Evolutionary conservation across 257 asterid genomes (phyloP).

Genomic region (Lycium barbarum): DNA sequence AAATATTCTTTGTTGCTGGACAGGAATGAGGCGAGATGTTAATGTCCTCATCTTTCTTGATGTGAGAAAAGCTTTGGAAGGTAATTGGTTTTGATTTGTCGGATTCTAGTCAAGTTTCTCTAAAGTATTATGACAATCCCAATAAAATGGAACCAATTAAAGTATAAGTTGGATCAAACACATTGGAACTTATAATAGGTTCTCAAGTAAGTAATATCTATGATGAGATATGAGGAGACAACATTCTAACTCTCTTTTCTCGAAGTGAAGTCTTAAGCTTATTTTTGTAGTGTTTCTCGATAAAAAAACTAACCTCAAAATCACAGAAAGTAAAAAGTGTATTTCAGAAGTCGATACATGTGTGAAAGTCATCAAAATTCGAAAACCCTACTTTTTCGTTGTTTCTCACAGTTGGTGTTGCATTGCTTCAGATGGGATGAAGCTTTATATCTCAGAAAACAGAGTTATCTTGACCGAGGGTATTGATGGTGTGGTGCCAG

Average conservation of each 20-base stretch:
- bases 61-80: constrained; percentile 85
- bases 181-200: constrained; percentile 7
- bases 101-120: background rate
- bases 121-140: background rate
- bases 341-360: background rate
- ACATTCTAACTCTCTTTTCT: background rate
- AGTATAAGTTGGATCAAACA: background rate
- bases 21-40: constrained; percentile 88
- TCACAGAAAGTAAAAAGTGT: background rate
- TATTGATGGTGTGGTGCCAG: constrained; percentile 79
- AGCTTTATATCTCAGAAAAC: constrained; percentile 86
- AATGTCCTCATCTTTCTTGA: constrained; percentile 77
- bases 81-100: constrained; percentile 43
- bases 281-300: background rate
- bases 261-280: background rate
- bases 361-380: background rate
- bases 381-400: background rate
- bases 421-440: constrained; percentile 76
- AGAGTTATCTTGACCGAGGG: constrained; percentile 93
- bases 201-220: background rate
- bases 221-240: background rate
- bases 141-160: background rate
- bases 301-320: background rate
- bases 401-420: constrained; percentile 5
- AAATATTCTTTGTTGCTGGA: constrained; percentile 24